Conservation (phyloP, 2,329 filamentous ascomycete species). For the Xylaria multiplex region DNA sequence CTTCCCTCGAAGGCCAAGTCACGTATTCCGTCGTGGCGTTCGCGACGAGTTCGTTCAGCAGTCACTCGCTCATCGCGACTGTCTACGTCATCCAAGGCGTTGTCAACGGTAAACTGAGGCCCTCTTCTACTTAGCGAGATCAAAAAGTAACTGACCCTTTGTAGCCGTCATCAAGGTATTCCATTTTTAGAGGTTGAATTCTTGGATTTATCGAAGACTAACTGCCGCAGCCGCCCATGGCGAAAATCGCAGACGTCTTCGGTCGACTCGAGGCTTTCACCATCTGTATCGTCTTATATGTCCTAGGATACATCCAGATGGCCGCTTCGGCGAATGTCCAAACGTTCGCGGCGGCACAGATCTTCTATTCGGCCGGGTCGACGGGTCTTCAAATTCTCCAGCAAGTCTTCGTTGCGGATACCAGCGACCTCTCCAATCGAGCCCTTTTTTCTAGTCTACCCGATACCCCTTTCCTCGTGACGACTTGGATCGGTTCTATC, state of each 20-base stretch:
- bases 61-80: slow-evolving; percentile 38
- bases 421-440: slow-evolving; percentile 67
- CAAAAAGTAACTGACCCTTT: neutral
- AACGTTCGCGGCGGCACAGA: slow-evolving; percentile 64
- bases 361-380: slow-evolving; percentile 69
- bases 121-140: neutral
- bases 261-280: slow-evolving; percentile 69
- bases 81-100: slow-evolving; percentile 37
- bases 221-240: slow-evolving; percentile 59
- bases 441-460: slow-evolving; percentile 68
- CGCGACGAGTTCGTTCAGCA: slow-evolving; percentile 38
- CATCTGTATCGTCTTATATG: slow-evolving; percentile 63
- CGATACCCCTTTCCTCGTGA: slow-evolving; percentile 68
- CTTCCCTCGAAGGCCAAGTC: slow-evolving; percentile 73
- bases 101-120: slow-evolving; percentile 30
- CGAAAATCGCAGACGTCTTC: slow-evolving; percentile 70
- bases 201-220: too few relatives aligned
- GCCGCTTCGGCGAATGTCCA: slow-evolving; percentile 64
- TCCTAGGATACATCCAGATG: slow-evolving; percentile 67
- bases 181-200: too few relatives aligned
- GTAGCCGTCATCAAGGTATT: slow-evolving; percentile 62
- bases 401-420: slow-evolving; percentile 73
- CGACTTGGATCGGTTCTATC: slow-evolving; percentile 68
- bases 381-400: slow-evolving; percentile 69
- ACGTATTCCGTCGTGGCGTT: slow-evolving; percentile 69